A percentile compares a stretch with the other conserved stretches of the same genome.
phyloP scores from a whole-genome alignment of 2,329 filamentous ascomycete species.

The Capronia epimyces region DNA sequence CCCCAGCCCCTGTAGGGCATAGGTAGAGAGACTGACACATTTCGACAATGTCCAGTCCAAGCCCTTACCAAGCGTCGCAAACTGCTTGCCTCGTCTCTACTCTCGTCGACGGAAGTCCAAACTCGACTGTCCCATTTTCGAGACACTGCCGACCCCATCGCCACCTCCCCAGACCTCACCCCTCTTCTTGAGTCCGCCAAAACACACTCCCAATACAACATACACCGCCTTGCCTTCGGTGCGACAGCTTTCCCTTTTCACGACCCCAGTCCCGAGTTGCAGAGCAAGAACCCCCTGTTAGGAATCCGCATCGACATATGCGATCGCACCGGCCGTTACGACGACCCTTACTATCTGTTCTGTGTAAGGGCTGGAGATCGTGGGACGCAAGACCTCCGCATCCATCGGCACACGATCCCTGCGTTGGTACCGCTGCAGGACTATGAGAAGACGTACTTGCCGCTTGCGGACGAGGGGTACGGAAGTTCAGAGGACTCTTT shows the following conservation, averaged over 20 bases:
- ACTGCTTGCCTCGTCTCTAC: slow-evolving; percentile 39
- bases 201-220: slow-evolving; percentile 36
- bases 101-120: slow-evolving; percentile 38
- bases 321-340: slow-evolving; percentile 36
- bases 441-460: slow-evolving; percentile 37
- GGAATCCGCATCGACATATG: slow-evolving; percentile 42
- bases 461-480: slow-evolving; percentile 19
- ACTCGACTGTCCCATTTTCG: slow-evolving; percentile 27
- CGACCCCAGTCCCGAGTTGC: slow-evolving; percentile 38
- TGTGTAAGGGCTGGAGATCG: slow-evolving; percentile 25
- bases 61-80: slow-evolving; percentile 37
- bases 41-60: slow-evolving; percentile 33
- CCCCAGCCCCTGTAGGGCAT: no score
- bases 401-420: slow-evolving; percentile 44
- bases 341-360: slow-evolving; percentile 42
- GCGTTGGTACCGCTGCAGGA: slow-evolving; percentile 39
- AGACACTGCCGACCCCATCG: neutral
- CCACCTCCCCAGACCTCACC: neutral
- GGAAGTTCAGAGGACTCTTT: slow-evolving; percentile 18
- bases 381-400: slow-evolving; percentile 11
- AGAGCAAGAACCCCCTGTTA: slow-evolving; percentile 32
- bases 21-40: slow-evolving; percentile 17
- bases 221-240: slow-evolving; percentile 43
- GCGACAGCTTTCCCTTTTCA: slow-evolving; percentile 44
- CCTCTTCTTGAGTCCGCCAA: slow-evolving; percentile 29